Percentiles rank a stretch among this genome's conserved stretches.
phyloP scores from a whole-genome alignment of 2,329 filamentous ascomycete species.

The Lachnellula arida region DNA sequence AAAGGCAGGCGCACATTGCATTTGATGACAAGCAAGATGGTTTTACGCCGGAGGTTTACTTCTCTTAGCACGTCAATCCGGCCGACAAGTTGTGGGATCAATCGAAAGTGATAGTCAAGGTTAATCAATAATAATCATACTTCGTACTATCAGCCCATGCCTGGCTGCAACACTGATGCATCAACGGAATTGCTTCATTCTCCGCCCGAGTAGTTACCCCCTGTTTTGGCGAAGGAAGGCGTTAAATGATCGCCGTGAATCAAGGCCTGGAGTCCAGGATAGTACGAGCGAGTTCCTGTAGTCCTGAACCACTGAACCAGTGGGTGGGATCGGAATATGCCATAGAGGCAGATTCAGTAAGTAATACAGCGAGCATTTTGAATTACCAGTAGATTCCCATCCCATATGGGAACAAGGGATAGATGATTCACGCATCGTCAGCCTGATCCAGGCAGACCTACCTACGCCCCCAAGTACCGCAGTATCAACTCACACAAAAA shows the following conservation, averaged over 20 bases:
- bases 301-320: not conserved
- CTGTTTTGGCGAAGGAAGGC: constrained; percentile 13
- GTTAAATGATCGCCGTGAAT: constrained; percentile 14
- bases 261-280: not conserved
- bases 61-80: constrained; percentile 2
- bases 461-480: not conserved
- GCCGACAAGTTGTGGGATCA: constrained; percentile 1
- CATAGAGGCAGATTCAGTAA: not conserved
- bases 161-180: constrained; percentile 8
- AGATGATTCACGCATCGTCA: constrained; percentile 1
- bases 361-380: not conserved
- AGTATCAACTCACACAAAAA: not conserved
- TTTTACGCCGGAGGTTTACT: not conserved
- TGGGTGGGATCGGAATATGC: not conserved
- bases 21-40: not conserved
- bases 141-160: not conserved
- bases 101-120: constrained; percentile 8
- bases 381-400: not conserved
- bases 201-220: constrained; percentile 7
- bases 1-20: not conserved
- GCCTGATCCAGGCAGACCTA: constrained; percentile 5
- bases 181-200: constrained; percentile 6
- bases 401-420: not conserved
- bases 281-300: not conserved
- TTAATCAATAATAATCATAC: constrained; percentile 8